Conservation (phyloP, 2,329 filamentous ascomycete genomes). For the Sarocladium brachiariae region DNA sequence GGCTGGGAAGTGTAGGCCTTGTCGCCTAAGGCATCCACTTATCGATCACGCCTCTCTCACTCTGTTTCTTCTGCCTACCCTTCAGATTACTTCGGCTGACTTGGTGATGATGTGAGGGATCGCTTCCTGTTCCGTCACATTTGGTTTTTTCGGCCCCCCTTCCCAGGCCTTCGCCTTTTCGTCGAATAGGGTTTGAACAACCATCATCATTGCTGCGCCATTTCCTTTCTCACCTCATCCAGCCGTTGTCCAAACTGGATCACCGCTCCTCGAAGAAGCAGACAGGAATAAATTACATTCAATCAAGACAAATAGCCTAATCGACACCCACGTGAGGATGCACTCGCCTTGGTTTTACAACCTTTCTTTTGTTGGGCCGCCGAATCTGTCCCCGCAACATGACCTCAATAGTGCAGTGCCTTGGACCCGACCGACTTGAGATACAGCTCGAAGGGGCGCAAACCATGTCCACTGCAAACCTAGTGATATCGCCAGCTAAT, state of each 20-base stretch:
- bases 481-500: not conserved
- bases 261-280: too few relatives aligned
- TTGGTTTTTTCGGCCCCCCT: not conserved
- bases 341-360: not conserved
- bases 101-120: not conserved
- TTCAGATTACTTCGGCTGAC: not conserved
- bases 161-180: too few relatives aligned
- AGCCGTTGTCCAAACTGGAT: not conserved
- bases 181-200: not conserved
- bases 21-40: not conserved
- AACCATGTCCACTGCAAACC: constrained; percentile 1
- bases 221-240: not conserved
- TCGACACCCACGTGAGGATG: too few relatives aligned
- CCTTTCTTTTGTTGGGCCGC: not conserved
- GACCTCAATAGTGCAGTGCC: not conserved
- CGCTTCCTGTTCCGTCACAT: not conserved
- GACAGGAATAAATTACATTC: too few relatives aligned
- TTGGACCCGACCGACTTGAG: not conserved
- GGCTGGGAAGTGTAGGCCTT: not conserved
- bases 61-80: not conserved
- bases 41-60: not conserved
- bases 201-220: not conserved
- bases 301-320: too few relatives aligned
- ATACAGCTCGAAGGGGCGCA: not conserved
- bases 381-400: not conserved